Conservation (phyloP, 768 basidiomycete genomes). For the Infundibulicybe gibba region DNA sequence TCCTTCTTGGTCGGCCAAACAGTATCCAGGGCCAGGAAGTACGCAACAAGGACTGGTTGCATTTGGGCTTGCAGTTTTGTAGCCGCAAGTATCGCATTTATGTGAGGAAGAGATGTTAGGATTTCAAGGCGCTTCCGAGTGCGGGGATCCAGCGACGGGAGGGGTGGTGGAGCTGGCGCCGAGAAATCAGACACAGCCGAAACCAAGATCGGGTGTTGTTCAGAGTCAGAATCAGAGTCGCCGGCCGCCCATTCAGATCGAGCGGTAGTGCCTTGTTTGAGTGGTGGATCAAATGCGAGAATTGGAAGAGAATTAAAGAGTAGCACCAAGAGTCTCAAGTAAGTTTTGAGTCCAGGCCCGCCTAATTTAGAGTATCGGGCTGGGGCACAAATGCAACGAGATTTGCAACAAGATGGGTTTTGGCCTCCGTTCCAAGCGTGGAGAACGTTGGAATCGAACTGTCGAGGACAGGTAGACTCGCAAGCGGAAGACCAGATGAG, state of each 20-base stretch:
- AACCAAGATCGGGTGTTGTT: conserved; percentile 27
- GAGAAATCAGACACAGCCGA: conserved; percentile 33
- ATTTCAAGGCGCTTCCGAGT: conserved; percentile 63
- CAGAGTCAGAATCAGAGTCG: conserved; percentile 40
- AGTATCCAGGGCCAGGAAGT: conserved; percentile 53
- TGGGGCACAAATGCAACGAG: conserved; percentile 61
- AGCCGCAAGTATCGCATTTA: conserved; percentile 47
- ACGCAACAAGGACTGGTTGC: conserved; percentile 47
- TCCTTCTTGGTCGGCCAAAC: conserved; percentile 62
- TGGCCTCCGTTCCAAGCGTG: conserved; percentile 23
- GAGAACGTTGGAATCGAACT: conserved; percentile 18
- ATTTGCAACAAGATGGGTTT: conserved; percentile 71
- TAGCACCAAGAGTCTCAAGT: conserved; percentile 47
- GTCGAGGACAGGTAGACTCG: conserved; percentile 25
- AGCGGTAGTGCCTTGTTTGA: conserved; percentile 8
- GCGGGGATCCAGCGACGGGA: conserved; percentile 49
- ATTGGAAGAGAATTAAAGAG: conserved; percentile 53
- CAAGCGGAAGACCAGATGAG: conserved; percentile 59
- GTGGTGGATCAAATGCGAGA: conserved; percentile 45
- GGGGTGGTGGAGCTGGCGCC: conserved; percentile 8
- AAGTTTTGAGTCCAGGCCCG: conserved; percentile 40
- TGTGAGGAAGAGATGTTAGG: conserved; percentile 49
- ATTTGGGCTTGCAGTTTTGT: conserved; percentile 34
- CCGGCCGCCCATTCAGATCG: conserved; percentile 14
- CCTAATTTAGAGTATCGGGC: conserved; percentile 49